Conservation (phyloP, 768 basidiomycete species). For the Tricholoma matsutake region DNA sequence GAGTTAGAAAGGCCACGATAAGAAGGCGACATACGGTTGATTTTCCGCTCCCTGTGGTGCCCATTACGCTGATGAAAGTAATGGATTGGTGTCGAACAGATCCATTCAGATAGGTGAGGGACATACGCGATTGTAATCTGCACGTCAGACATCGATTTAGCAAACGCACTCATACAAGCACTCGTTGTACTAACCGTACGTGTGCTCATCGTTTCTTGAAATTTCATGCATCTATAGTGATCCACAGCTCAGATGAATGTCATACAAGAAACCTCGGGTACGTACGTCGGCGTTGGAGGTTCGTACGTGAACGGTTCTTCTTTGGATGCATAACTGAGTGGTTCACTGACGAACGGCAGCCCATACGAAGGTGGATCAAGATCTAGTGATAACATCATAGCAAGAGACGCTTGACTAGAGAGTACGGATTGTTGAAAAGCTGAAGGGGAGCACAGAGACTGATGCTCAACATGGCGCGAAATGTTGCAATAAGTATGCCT, state of each 20-base stretch:
- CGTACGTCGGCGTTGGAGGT: not conserved
- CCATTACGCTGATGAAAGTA: conserved; percentile 8
- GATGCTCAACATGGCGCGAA: no score
- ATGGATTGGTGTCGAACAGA: not conserved
- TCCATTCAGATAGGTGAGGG: not conserved
- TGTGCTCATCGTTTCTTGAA: not conserved
- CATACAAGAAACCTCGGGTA: not conserved
- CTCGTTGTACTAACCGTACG: not conserved
- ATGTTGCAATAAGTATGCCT: no score
- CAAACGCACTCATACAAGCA: not conserved
- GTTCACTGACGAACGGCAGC: not conserved
- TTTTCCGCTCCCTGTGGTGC: conserved; percentile 10
- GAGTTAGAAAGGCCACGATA: not conserved
- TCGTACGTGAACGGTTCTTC: not conserved
- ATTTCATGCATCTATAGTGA: not conserved
- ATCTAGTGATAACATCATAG: not conserved
- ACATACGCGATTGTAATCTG: not conserved
- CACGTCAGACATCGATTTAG: not conserved
- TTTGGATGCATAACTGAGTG: not conserved
- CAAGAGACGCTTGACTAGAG: no score
- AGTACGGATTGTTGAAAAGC: no score
- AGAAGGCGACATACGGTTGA: conserved; percentile 2
- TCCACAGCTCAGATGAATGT: not conserved
- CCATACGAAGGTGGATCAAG: not conserved
- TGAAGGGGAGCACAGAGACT: no score